Base-by-base conservation (phyloP, 805 yeast genomes). In the Yarrowia divulgata region DNA sequence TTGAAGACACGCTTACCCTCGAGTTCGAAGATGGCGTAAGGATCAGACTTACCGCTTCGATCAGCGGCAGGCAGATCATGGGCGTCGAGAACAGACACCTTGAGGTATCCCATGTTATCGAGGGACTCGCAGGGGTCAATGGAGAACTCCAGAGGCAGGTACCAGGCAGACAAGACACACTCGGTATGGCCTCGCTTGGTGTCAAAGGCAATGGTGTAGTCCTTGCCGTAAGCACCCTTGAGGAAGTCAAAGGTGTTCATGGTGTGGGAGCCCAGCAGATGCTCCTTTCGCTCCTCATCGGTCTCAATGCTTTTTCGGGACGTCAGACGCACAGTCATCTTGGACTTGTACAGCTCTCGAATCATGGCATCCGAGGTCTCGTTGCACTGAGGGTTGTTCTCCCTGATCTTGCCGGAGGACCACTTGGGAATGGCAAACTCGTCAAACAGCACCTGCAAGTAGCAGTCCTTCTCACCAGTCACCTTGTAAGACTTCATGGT, bases 21-120 rank as follows among this genome's bases (percentile, higher is more conserved):
- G 74, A 91, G 76, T 75, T 83, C 87, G 71, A 92, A 84, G 74
- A 87, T 85, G 70, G 87, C 83, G 77, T 88, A 94, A 69, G 99
- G 99, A 79, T 95, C 99, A 3, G 97, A 91, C 77, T 90, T 90
- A 64, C 98, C 98, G 73, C 89, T 89, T 39, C 90, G 82, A 79
- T 95, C 99, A n/a, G 93, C 96, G 14, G 97, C 84, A 48, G 89
- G 86, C 70, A 95, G 83, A 66, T 85, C 85, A 16, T 83, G 83
- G 2, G 95, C 98, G 62, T 83, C 81, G 55, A 88, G 72, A 5
- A 91, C 82, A 39, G 84, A 86, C 43, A 93, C 83, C 29, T 82
- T 83, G 73, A 94, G 78, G 37, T 80, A 81, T 77, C 99, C 99
- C 70, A 87, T 83, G 77, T 92, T 90, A 62, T 88, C 85, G 71